Base-by-base conservation (phyloP, 192 early-diverging fungal species). In the Backusella mclennaniae region DNA sequence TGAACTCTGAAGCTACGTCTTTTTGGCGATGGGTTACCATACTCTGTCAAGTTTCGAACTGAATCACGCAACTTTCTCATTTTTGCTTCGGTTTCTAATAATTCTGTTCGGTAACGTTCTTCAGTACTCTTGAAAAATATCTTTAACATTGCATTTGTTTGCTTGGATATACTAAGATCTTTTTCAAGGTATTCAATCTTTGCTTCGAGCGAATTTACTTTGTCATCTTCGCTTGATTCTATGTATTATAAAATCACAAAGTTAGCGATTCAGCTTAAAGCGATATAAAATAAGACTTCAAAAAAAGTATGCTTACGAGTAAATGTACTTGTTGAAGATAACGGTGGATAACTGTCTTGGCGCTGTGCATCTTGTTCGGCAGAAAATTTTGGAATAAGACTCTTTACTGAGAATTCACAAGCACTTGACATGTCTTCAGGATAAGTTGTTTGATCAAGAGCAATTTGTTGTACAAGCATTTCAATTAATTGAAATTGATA, bases 71-170 rank as follows among this genome's bases (percentile, higher is more conserved):
- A 31, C 2, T 73, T 73, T 14, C 66, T 46, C 38, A 77, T 75
- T 46, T 82, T 77, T 26, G 73, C 46, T 71, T 82, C 76, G 39
- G 73, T 78, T 53, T 77, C 80, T 78, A 73, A 67, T 74, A 82
- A 66, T 75, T 77, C 21, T 38, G 21, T 35, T 82, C 72, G 15
- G 59, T 46, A 44, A 75, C 80, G 59, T 56, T 82, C 73, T 44
- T 71, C 70, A 23, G 70, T 71, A 1, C 70, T 71, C 29, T 71
- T 71, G 29, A 71, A 71, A 26, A 71, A 71, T 44, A 71, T 71
- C 12, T 71, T 71, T 31, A 82, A 33, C 52, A 73, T 77, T 21
- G 69, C 67, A n/a, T 78, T 77, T 7, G 80, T 77, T 46, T 77
- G 76, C 14, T 74, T 82, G 3, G 80, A 77, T 33, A 77, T 66